phyloP scores from a whole-genome alignment of 2,329 filamentous ascomycete species.

The Chaetomium globosum region DNA sequence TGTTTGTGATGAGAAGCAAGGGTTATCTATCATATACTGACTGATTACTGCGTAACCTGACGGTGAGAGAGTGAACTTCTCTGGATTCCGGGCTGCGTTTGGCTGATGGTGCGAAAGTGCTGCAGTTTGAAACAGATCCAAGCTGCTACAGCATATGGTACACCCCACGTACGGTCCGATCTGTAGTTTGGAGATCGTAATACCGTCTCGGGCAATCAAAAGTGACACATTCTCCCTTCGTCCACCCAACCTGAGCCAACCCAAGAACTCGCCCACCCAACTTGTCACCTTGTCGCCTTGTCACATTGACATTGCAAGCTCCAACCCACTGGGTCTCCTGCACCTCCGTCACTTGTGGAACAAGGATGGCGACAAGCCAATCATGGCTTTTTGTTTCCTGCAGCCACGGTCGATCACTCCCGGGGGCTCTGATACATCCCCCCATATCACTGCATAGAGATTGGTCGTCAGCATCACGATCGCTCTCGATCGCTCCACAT shows the following conservation, averaged over 20 bases:
- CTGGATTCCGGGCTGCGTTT: not conserved
- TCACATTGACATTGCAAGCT: constrained; percentile 4
- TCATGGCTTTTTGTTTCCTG: not conserved
- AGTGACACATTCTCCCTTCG: constrained; percentile 5
- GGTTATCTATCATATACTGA: not conserved
- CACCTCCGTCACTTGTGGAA: constrained; percentile 6
- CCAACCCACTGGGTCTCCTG: constrained; percentile 14
- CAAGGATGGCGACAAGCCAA: constrained; percentile 4
- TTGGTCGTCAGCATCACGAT: constrained; percentile 8
- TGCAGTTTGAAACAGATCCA: constrained; percentile 10
- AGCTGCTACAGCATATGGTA: not conserved
- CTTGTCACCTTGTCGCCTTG: not conserved
- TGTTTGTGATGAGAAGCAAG: constrained; percentile 15
- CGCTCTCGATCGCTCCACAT: constrained; percentile 7
- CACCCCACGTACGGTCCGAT: not conserved
- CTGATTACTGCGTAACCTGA: not conserved
- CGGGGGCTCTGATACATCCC: constrained; percentile 4
- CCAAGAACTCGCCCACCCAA: not conserved
- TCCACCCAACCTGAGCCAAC: not conserved
- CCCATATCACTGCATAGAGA: not conserved
- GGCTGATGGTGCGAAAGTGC: constrained; percentile 6
- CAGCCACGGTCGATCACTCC: constrained; percentile 21
- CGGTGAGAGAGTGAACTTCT: constrained; percentile 6
- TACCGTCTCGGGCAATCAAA: constrained; percentile 14
- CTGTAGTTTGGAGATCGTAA: constrained; percentile 17